Base-by-base conservation (phyloP, 2,329 filamentous ascomycete genomes). In the Cadophora sp. region DNA sequence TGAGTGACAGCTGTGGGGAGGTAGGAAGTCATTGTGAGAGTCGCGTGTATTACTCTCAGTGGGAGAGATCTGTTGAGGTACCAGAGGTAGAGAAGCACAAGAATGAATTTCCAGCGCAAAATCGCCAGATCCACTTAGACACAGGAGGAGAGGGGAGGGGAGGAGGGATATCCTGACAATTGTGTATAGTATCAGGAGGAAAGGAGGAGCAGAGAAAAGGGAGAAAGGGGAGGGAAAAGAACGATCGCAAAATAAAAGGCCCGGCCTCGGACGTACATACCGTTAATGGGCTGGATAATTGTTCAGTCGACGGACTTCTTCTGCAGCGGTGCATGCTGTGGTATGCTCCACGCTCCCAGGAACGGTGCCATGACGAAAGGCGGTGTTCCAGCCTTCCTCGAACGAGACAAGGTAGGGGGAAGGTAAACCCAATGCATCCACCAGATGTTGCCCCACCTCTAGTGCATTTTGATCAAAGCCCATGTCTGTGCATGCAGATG, bases 1-100 rank as follows among this genome's bases (percentile, higher is more conserved):
- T 78, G 75, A 34, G 78, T 78, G 67, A 84, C 69, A 53, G 77
- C 71, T 19, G 78, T 74, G 16, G 82, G 80, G 34, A 83, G 74
- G 46, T 79, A 77, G 48, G 80, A 79, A 48, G 74, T 64, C 78
- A 79, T 80, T 59, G 51, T 62, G 53, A 66, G 63, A 46, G 53
- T 40, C 48, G 22, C 71, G 55, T 68, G 24, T 63, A 60, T 26
- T 66, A 56, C 64, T 64, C 59, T 65, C 51, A 3, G 5, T 19
- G 26, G 34, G 50, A 24, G 27, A 40, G 31, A 60, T 29, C 56
- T 48, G 27, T 29, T n/a, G 27, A 62, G 55, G 46, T 29, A 37
- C 9, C 46, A 24, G 19, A 37, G 27, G 31, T 1, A 40, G 61
- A 46, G 40, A 48, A 53, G 55, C 46, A 61, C 62, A 56, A 51